These are phyloP conservation scores for Actinidia polygama DNA, from an alignment of 179 eudicot species.

Conservation along the genomic window DNA sequence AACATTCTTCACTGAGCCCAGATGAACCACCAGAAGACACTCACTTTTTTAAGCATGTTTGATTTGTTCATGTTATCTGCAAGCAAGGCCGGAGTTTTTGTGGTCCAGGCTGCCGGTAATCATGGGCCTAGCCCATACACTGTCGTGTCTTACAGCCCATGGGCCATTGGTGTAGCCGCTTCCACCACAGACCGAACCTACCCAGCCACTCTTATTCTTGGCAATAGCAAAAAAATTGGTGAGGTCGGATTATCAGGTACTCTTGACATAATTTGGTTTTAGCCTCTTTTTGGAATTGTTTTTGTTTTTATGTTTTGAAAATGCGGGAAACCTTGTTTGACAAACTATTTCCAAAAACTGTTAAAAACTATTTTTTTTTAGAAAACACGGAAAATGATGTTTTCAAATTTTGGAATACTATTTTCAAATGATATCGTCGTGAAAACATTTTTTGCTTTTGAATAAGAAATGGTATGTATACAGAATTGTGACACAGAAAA, in stretches of 20 bases:
- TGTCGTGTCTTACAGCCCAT: constrained; percentile 87
- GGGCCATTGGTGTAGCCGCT: constrained; percentile 84
- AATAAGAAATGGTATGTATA: too few relatives aligned
- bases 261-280: neutral
- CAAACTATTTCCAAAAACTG: too few relatives aligned
- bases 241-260: constrained; percentile 90
- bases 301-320: too few relatives aligned
- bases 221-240: constrained; percentile 56
- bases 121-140: constrained; percentile 71
- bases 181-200: constrained; percentile 71
- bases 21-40: constrained; percentile 85
- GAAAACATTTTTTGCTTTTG: too few relatives aligned
- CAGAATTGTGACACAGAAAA: too few relatives aligned
- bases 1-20: too few relatives aligned
- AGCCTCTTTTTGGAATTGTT: too few relatives aligned
- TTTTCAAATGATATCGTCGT: too few relatives aligned
- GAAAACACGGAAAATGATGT: too few relatives aligned
- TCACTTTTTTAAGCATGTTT: constrained; percentile 75
- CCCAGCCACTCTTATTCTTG: constrained; percentile 68
- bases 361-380: too few relatives aligned
- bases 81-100: constrained; percentile 82
- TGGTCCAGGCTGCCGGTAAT: constrained; percentile 93
- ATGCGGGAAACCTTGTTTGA: too few relatives aligned
- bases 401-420: too few relatives aligned
- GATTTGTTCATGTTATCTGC: constrained; percentile 82